A percentile compares a stretch with the other conserved stretches of the same genome.
Conservation (phyloP, 2,329 filamentous ascomycete species). For the Coleophoma crateriformis region DNA sequence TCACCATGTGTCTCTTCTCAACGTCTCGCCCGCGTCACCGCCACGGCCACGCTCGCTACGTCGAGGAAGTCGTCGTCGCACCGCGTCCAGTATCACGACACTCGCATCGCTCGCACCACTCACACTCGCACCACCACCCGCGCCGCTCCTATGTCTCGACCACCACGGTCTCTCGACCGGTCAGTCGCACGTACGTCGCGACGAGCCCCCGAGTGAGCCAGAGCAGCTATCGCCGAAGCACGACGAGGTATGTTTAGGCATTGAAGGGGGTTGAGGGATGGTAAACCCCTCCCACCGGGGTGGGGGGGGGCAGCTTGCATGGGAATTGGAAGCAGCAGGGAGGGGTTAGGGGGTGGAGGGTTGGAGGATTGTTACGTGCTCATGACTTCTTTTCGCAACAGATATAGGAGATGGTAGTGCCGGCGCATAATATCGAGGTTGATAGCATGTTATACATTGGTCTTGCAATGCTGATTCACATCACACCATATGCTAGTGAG, state of each 20-base stretch:
- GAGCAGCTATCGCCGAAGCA: conserved; percentile 16
- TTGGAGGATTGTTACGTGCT: too few relatives aligned
- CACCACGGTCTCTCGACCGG: conserved; percentile 10
- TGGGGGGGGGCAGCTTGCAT: too few relatives aligned
- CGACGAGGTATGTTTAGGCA: background rate
- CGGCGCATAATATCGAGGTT: too few relatives aligned
- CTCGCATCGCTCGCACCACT: conserved; percentile 13
- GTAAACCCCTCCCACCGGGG: too few relatives aligned
- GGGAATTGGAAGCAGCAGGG: too few relatives aligned
- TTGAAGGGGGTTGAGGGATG: too few relatives aligned
- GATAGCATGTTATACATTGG: too few relatives aligned
- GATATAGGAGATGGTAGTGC: too few relatives aligned
- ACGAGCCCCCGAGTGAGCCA: conserved; percentile 17
- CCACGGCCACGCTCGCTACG: conserved; percentile 10
- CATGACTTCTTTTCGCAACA: too few relatives aligned
- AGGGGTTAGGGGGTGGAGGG: too few relatives aligned
- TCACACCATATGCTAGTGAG: too few relatives aligned
- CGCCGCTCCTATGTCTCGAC: conserved; percentile 20
- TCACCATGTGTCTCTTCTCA: conserved; percentile 20
- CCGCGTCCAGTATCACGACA: conserved; percentile 19
- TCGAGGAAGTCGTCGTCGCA: conserved; percentile 21
- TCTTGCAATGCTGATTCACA: too few relatives aligned
- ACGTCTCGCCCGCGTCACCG: conserved; percentile 12
- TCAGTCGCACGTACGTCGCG: conserved; percentile 10
- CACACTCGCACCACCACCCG: conserved; percentile 3